Evolutionary conservation across 257 asterid species (phyloP), one percentile per base, ranked within the genome.

Genomic region (Solanum pimpinellifolium): DNA sequence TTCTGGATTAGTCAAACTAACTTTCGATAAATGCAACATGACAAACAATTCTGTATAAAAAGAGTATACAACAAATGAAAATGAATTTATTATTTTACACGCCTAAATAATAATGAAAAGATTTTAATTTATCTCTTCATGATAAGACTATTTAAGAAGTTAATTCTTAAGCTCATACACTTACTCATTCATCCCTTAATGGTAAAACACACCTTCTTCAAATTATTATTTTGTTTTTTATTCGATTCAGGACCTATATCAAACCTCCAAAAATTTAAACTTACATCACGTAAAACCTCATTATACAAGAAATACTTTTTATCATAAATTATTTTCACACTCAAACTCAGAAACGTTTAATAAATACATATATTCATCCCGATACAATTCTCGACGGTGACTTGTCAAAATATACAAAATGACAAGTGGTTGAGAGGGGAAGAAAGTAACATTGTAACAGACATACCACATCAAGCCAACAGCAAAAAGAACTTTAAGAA

Each of bases 391-490:
- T 74, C 13, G 49, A 74, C 11, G 18, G 10, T 20, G 81, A 72
- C 78, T 72, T 33, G 13, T 76, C 83, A 8, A 42, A 4, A 76
- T 42, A 75, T 41, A 41, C 83, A 75, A 75, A 75, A 23, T 41
- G 11, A 78, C 60, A 76, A 87, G 91, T 86, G 18, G 89, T 89
- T 86, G 90, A 29, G 76, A 74, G 85, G 87, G 85, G 49, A 21
- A 87, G 68, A n/a, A 39, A 39, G 31, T 13, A 86, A 85, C 93
- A 91, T 73, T 88, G 89, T 90, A 56, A 59, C 87, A 86, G 90
- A 92, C 93, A 89, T 86, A 44, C 90, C 90, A 84, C 88, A 76
- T 82, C 88, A 76, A 88, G 60, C 87, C 89, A 90, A 87, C 87
- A 88, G 86, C 52, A 87, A 65, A 83, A 69, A 86, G 85, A 85